A percentile compares a stretch with the other conserved stretches of the same genome.
phyloP scores from a whole-genome alignment of 2,329 filamentous ascomycete genomes.

The Phaeosphaeriaceae sp. region DNA sequence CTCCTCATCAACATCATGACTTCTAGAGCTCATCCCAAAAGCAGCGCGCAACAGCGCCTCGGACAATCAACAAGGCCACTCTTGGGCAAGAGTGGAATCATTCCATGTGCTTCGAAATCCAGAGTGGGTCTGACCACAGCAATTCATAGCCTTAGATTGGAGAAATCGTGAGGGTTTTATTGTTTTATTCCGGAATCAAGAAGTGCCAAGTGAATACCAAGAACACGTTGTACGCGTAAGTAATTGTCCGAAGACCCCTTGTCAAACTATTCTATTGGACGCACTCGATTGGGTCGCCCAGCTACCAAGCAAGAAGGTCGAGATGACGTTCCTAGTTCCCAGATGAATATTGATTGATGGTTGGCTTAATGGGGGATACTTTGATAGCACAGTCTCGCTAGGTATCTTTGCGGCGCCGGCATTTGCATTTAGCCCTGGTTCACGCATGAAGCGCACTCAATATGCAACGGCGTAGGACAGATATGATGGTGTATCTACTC shows the following conservation, averaged over 20 bases:
- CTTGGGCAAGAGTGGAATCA: too few relatives aligned
- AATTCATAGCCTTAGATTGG: too few relatives aligned
- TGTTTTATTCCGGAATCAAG: too few relatives aligned
- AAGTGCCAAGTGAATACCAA: too few relatives aligned
- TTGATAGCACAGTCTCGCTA: conserved; percentile 14
- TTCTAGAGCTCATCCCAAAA: conserved; percentile 9
- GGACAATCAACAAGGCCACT: neutral
- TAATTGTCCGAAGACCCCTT: too few relatives aligned
- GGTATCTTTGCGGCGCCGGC: conserved; percentile 10
- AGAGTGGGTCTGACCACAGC: too few relatives aligned
- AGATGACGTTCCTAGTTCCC: neutral
- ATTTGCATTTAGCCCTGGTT: conserved; percentile 23
- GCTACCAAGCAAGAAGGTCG: neutral
- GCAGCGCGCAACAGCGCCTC: neutral
- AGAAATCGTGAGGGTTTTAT: too few relatives aligned
- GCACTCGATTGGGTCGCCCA: neutral
- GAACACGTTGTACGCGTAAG: too few relatives aligned
- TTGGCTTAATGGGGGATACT: conserved; percentile 11
- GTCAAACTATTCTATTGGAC: neutral
- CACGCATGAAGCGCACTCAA: neutral
- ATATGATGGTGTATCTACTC: too few relatives aligned
- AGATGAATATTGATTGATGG: conserved; percentile 11
- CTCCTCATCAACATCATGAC: conserved; percentile 15
- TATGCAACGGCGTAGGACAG: neutral
- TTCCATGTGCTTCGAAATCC: too few relatives aligned